Percentiles rank a stretch among this genome's conserved stretches.
These are phyloP conservation scores for Beauveria caledonica DNA, from an alignment of 2,329 filamentous ascomycete species.

Conservation along the genomic window DNA sequence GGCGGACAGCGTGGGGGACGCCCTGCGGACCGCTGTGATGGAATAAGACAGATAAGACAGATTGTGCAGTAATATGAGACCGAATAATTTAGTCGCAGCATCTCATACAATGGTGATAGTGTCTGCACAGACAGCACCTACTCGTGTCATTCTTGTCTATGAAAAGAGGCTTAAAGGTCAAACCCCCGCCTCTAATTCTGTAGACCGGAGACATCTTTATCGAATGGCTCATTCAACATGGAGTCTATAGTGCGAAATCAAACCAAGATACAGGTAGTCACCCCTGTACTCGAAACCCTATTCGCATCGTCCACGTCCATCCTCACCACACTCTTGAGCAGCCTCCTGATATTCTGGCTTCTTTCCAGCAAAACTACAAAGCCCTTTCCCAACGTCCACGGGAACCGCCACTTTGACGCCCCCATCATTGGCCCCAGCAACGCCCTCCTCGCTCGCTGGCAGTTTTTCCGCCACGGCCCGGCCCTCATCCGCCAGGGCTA, in stretches of 20 bases:
- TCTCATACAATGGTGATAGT: too few species aligned
- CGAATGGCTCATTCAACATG: background rate
- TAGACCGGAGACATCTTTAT: too few species aligned
- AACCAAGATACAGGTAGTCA: background rate
- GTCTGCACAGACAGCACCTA: too few species aligned
- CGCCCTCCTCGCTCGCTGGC: conserved; percentile 1
- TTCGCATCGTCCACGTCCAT: too few species aligned
- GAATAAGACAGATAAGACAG: too few species aligned
- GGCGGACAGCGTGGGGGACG: too few species aligned
- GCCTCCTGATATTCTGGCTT: background rate
- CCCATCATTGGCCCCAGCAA: background rate
- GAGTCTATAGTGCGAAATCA: background rate
- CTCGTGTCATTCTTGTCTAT: too few species aligned
- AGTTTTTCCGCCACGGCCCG: conserved; percentile 1
- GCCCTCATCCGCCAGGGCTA: conserved; percentile 4
- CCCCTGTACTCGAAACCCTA: background rate
- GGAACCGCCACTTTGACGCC: conserved; percentile 2
- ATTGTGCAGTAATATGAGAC: too few species aligned
- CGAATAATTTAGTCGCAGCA: too few species aligned
- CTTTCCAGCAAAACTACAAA: background rate
- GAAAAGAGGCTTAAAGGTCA: too few species aligned
- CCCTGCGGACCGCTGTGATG: too few species aligned
- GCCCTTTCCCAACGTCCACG: background rate
- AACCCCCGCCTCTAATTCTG: too few species aligned
- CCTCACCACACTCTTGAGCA: background rate